Percentiles rank a stretch among this genome's conserved stretches.
phyloP scores from a whole-genome alignment of 176 grass and related monocot genomes.

The Oropetium thomaeum region DNA sequence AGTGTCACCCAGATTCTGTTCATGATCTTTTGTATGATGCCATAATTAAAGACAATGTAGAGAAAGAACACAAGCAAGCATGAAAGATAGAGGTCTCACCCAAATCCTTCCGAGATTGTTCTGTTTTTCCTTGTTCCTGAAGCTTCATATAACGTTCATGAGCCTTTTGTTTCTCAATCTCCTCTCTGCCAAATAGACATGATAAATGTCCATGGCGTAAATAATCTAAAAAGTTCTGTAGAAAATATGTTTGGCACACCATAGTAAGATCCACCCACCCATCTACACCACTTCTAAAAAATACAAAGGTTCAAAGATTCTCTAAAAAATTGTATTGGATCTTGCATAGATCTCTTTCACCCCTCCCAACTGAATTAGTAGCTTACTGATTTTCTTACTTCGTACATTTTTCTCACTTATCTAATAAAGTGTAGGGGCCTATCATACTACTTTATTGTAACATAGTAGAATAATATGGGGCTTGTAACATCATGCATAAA shows the following conservation, averaged over 20 bases:
- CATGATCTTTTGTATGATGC: not conserved
- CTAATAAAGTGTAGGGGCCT: no score
- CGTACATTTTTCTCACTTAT: no score
- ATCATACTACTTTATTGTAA: no score
- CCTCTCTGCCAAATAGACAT: constrained; percentile 60
- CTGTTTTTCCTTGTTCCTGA: constrained; percentile 99
- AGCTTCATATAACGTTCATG: constrained; percentile 99
- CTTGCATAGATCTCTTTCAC: no score
- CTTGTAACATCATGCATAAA: not conserved
- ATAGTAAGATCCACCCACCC: not conserved
- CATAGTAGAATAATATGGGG: not conserved
- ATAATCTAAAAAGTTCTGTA: not conserved
- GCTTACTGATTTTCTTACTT: no score
- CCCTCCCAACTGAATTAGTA: no score
- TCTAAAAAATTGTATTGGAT: no score
- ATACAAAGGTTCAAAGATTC: no score
- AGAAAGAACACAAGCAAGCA: not conserved
- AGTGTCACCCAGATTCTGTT: not conserved
- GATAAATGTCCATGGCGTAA: not conserved
- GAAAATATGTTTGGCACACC: not conserved
- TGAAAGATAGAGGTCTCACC: constrained; percentile 54
- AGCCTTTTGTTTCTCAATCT: constrained; percentile 93
- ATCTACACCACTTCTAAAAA: not conserved
- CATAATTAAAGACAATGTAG: not conserved
- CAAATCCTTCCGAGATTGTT: constrained; percentile 91